A percentile compares a stretch with the other conserved stretches of the same genome.
Conservation (phyloP, 257 asterid genomes). For the Solanum stenotomum region DNA sequence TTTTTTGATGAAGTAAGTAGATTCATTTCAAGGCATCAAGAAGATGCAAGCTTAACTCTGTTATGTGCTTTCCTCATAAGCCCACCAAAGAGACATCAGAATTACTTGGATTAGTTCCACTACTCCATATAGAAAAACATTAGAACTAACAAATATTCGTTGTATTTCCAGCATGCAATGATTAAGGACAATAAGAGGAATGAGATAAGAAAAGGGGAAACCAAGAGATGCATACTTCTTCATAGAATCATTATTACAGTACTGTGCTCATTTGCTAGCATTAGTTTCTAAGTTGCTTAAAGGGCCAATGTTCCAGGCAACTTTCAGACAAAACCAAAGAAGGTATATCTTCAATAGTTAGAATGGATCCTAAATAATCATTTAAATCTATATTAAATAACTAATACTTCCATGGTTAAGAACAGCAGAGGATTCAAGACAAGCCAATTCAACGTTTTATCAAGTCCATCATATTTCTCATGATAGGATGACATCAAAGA, state of each 20-base stretch:
- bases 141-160: neutral
- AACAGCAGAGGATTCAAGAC: neutral
- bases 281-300: neutral
- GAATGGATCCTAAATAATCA: neutral
- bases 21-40: too few relatives aligned
- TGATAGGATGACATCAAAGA: neutral
- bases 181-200: neutral
- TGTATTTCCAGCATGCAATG: neutral
- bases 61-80: neutral
- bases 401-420: neutral
- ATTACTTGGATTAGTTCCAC: neutral
- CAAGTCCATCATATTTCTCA: neutral
- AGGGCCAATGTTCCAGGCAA: neutral
- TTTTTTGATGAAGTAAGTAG: too few relatives aligned
- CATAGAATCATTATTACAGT: neutral
- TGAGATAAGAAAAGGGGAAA: neutral
- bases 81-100: slow-evolving; percentile 2
- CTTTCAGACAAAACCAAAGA: neutral
- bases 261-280: neutral
- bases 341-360: neutral
- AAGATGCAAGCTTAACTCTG: neutral
- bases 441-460: neutral
- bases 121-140: neutral
- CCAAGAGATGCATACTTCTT: neutral
- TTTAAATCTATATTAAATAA: neutral